A percentile compares a stretch with the other conserved stretches of the same genome.
Conservation (phyloP, 1,139 yeast genomes). For the Meyerozyma guilliermondii region DNA sequence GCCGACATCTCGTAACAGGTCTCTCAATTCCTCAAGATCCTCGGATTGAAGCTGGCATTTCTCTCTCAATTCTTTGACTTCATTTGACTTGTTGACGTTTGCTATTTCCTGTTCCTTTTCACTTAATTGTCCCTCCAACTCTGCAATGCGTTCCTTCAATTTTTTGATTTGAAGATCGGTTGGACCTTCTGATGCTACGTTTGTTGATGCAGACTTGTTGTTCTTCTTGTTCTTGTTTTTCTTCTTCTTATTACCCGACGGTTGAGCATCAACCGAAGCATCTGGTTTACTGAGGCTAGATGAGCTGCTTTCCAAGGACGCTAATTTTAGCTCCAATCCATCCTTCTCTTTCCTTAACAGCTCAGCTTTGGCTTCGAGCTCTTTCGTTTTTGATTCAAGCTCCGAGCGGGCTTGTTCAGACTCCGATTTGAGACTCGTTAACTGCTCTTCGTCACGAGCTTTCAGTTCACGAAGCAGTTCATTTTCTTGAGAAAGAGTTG, state of each 20-base stretch:
- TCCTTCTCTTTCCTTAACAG: neutral
- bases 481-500: neutral
- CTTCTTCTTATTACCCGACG: neutral
- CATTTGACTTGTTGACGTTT: neutral
- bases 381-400: neutral
- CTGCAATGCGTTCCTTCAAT: constrained; percentile 10
- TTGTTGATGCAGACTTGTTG: no score
- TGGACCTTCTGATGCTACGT: no score
- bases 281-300: neutral
- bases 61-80: constrained; percentile 7
- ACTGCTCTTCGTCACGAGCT: neutral
- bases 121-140: constrained; percentile 9
- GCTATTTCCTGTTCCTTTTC: constrained; percentile 1
- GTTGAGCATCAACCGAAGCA: neutral
- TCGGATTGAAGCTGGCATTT: constrained; percentile 28
- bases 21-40: constrained; percentile 58
- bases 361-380: neutral
- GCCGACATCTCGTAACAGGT: constrained; percentile 70
- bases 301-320: neutral
- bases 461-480: neutral
- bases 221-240: neutral
- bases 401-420: neutral
- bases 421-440: neutral
- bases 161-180: neutral
- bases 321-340: neutral